These are phyloP conservation scores for Klebsormidium nitens DNA, from an alignment of 139 green algal genomes.

Conservation along the genomic window DNA sequence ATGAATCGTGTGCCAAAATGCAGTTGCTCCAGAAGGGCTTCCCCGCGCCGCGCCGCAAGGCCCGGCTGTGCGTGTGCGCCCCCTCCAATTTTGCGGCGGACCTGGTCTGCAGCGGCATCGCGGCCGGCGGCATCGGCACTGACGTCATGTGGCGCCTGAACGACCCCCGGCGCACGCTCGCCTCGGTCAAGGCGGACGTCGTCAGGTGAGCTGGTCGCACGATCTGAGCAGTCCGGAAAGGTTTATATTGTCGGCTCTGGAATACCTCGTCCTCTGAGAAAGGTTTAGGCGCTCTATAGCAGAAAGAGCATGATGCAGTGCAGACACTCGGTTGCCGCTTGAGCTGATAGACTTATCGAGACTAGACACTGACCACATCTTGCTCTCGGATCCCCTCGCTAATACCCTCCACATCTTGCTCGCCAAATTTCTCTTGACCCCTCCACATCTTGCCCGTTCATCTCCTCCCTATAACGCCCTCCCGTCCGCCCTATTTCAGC, in stretches of 20 bases:
- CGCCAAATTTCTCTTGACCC: background rate
- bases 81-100: conserved; percentile 29
- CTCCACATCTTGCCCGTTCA: background rate
- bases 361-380: background rate
- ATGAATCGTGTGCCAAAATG: no score
- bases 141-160: conserved; percentile 23
- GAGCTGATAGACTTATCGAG: no score
- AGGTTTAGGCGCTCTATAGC: background rate
- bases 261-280: background rate
- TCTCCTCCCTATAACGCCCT: background rate
- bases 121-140: conserved; percentile 4
- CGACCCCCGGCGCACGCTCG: conserved; percentile 11
- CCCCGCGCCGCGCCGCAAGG: no score
- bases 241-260: background rate
- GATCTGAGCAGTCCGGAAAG: background rate
- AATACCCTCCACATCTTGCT: background rate
- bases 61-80: conserved; percentile 16
- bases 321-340: no score
- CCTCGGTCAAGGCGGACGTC: conserved; percentile 26
- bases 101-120: conserved; percentile 24
- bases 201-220: background rate
- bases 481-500: background rate
- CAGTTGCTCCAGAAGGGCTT: no score
- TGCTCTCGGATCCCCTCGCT: background rate
- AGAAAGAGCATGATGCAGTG: background rate